Percentiles rank a stretch among this genome's conserved stretches.
Evolutionary conservation across 148 eudicot species (phyloP).

Genomic region (Camellia granthamiana): DNA sequence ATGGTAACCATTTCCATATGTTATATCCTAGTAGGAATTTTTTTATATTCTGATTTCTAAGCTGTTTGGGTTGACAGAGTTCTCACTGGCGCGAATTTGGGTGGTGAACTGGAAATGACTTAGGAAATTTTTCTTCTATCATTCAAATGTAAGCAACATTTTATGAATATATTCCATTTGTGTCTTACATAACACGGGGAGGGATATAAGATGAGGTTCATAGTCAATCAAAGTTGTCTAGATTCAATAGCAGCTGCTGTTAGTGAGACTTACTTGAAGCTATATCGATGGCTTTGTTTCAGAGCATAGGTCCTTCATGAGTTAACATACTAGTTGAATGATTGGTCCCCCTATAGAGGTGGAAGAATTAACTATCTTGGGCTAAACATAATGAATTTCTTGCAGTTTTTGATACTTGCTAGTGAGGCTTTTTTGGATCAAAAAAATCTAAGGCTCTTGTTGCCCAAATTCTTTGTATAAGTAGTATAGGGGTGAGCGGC

Average conservation of each 20-base stretch:
- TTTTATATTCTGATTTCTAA: constrained; percentile 2
- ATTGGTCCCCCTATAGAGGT: neutral
- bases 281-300: neutral
- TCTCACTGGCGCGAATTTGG: constrained; percentile 59
- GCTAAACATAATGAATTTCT: neutral
- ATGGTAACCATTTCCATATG: constrained; percentile 19
- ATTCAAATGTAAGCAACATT: constrained; percentile 64
- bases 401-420: constrained; percentile 6
- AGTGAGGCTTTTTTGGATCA: neutral
- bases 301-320: neutral
- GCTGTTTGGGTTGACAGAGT: constrained; percentile 44
- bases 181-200: neutral
- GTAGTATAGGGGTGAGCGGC: too few species aligned
- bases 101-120: constrained; percentile 56
- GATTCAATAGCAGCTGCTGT: neutral
- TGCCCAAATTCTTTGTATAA: too few species aligned
- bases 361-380: neutral
- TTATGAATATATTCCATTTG: neutral
- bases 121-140: constrained; percentile 62
- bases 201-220: neutral
- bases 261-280: neutral
- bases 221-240: neutral
- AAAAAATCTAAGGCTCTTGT: too few species aligned
- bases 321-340: neutral
- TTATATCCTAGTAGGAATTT: neutral